These are phyloP conservation scores for Straminergon stramineum DNA, from an alignment of 225 moss, liverwort and hornwort genomes.

Conservation along the genomic window DNA sequence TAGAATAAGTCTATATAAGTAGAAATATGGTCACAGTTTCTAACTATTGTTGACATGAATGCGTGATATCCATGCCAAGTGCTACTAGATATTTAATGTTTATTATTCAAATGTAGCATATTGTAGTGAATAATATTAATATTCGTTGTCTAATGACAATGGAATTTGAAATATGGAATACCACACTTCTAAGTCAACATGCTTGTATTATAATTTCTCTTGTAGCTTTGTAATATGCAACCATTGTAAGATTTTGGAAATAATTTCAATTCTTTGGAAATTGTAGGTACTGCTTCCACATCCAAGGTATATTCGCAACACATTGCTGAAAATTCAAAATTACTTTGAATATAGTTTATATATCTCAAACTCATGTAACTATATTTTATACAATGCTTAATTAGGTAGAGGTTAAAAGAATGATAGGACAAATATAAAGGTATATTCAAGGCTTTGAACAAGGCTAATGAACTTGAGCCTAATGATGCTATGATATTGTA, in stretches of 20 bases:
- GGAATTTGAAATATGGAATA: neutral
- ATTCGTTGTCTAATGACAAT: neutral
- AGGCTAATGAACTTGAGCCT: neutral
- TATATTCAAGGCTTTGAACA: neutral
- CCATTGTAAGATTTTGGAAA: neutral
- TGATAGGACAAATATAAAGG: no score
- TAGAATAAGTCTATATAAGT: no score
- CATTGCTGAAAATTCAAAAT: neutral
- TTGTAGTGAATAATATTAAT: neutral
- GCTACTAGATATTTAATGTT: neutral
- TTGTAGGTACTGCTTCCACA: neutral
- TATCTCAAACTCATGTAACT: no score
- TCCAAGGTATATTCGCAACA: neutral
- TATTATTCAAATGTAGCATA: neutral
- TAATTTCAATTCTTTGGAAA: neutral
- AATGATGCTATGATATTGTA: neutral
- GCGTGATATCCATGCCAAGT: neutral
- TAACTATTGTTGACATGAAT: neutral
- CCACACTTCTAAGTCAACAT: no score
- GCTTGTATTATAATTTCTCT: neutral
- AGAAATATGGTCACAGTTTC: accelerated
- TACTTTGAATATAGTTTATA: neutral
- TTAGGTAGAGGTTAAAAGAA: no score
- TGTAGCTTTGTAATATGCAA: accelerated
- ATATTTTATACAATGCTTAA: neutral